Evolutionary conservation across 129 eudicot genomes (phyloP), one percentile per base, ranked within the genome.

Genomic region (Chrysanthemum lavandulifolium): DNA sequence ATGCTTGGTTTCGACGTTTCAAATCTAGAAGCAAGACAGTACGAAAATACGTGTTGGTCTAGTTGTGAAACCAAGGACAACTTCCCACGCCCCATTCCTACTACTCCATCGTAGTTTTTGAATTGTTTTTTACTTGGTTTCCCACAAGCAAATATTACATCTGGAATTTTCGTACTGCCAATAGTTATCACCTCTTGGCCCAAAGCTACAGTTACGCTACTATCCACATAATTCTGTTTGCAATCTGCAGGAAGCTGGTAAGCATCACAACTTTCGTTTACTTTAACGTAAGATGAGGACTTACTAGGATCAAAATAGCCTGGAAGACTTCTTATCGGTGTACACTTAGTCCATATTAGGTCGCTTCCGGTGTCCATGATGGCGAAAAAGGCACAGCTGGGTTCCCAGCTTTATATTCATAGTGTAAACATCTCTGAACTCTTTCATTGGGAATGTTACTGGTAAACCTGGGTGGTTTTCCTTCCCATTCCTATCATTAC

Each of bases 31-130:
- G 66, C 75, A 45, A 83, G 52, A 62, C 84, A 83, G 19, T 80
- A 83, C 8, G 76, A 76, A 47, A 83, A 83, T 9, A 76, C 71
- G 2, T 18, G 57, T 19, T 62, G 10, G 8, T 77, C 73, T 13
- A 76, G 54, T 47, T 83, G 82, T 15, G 84, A 83, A 29, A 83
- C 71, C 52, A 80, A 80, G 5, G 87, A 83, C 58, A 75, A 58
- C 3, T 56, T 33, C 23, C 87, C 87, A n/a, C 73, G 72, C 10
- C 87, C 87, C 33, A 83, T 55, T 10, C 87, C 87, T 23, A 23
- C 25, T 23, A 23, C 25, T 23, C 25, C 25, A 23, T 23, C 23
- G 23, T 21, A 21, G 23, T 21, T 1, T 21, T 21, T 23, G 25
- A 23, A 23, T 23, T 23, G 25, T 23, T 23, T 23, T 23, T 23